phyloP scores from a whole-genome alignment of 371 early-diverging fungal species.

The Mortierella sp. region DNA sequence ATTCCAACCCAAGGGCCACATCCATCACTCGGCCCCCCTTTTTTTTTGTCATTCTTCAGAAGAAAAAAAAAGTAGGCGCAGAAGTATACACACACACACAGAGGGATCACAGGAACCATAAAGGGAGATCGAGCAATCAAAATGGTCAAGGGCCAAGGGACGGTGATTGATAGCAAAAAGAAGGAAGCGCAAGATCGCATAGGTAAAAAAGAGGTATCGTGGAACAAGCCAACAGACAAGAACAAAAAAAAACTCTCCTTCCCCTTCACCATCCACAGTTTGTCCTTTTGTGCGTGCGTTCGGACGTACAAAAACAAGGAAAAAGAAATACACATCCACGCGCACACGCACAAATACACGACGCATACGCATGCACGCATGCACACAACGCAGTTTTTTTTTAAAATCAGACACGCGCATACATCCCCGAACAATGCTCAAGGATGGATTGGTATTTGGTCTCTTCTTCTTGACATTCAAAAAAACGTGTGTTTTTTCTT shows the following conservation, averaged over 20 bases:
- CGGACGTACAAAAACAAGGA: neutral
- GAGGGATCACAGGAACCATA: too few relatives aligned
- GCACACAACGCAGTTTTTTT: too few relatives aligned
- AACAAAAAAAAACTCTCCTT: neutral
- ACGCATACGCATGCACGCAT: neutral
- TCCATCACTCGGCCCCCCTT: too few relatives aligned
- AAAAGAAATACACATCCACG: neutral
- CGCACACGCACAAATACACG: neutral
- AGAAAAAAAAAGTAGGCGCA: neutral
- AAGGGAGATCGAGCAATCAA: neutral
- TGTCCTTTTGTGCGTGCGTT: neutral
- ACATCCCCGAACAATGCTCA: conserved; percentile 7
- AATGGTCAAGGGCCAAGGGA: neutral
- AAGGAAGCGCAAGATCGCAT: neutral
- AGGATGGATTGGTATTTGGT: neutral
- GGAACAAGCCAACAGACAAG: neutral
- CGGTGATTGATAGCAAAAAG: neutral
- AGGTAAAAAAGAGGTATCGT: neutral
- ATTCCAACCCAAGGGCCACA: neutral
- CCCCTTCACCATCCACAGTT: neutral
- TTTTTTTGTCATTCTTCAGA: neutral
- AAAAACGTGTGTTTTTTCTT: neutral
- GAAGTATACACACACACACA: neutral
- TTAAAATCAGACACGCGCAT: conserved; percentile 9
- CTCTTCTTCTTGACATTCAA: neutral